Evolutionary conservation across 106 monocot species (phyloP).

Genomic region (Apostasia shenzhenica): DNA sequence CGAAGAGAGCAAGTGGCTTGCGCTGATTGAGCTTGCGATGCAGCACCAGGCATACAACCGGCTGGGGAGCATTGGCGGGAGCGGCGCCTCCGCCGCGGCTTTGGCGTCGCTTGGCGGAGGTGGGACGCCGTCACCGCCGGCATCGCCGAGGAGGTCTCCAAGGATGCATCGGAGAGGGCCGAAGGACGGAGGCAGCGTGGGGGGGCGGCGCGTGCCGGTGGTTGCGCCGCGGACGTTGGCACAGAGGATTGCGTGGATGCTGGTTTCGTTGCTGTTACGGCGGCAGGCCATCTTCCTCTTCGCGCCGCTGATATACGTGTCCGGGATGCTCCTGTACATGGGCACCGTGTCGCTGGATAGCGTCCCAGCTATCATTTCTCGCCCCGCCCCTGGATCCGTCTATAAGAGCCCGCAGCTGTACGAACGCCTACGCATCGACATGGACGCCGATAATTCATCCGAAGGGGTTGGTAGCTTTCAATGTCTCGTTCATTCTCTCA

Average conservation of each 20-base stretch:
- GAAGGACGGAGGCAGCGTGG: conserved; percentile 6
- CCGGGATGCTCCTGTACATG: conserved; percentile 85
- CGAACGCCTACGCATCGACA: conserved; percentile 41
- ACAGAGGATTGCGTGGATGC: conserved; percentile 43
- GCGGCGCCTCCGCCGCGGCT: conserved; percentile 6
- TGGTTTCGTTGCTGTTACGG: conserved; percentile 61
- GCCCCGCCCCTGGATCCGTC: conserved; percentile 56
- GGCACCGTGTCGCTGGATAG: conserved; percentile 79
- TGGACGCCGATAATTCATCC: conserved; percentile 76
- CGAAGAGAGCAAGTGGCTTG: not conserved
- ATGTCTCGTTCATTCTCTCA: not conserved
- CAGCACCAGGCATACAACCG: conserved; percentile 41
- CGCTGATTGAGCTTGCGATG: conserved; percentile 10
- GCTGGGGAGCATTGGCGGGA: conserved; percentile 34
- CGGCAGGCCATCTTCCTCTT: conserved; percentile 86
- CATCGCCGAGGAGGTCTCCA: conserved; percentile 46
- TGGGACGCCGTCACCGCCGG: conserved; percentile 53
- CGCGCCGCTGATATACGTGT: conserved; percentile 82
- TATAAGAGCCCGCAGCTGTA: conserved; percentile 86
- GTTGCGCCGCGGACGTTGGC: conserved; percentile 17
- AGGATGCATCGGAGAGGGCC: conserved; percentile 11
- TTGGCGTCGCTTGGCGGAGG: conserved; percentile 4
- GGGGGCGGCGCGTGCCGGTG: conserved; percentile 7
- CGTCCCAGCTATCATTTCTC: conserved; percentile 57
- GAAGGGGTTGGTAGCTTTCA: conserved; percentile 43